Conservation (phyloP, 768 basidiomycete species). For the Kwoniella dejecticola region DNA sequence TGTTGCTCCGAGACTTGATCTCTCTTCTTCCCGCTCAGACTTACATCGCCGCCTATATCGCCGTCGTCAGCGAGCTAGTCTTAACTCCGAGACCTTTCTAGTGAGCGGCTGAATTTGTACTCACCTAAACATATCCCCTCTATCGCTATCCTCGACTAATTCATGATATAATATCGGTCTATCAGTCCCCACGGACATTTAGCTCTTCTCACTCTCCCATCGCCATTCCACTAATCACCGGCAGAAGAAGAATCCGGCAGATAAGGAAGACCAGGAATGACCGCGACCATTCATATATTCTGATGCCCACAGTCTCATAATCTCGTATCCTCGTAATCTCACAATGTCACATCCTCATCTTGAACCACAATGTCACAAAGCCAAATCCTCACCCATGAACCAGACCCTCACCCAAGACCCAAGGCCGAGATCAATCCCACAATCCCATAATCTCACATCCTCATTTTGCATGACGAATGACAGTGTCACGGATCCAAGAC, state of each 20-base stretch:
- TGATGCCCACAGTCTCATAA: too few relatives aligned
- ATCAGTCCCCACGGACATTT: background rate
- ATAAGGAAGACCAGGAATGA: too few relatives aligned
- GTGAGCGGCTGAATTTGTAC: too few relatives aligned
- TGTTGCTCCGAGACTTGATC: too few relatives aligned
- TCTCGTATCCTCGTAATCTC: too few relatives aligned
- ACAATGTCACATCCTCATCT: too few relatives aligned
- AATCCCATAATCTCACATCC: too few relatives aligned
- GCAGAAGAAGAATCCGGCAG: background rate
- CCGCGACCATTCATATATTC: too few relatives aligned
- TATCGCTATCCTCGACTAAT: conserved; percentile 69
- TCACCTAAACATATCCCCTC: conserved; percentile 72
- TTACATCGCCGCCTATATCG: conserved; percentile 69
- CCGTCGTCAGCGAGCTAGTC: conserved; percentile 11
- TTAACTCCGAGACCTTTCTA: too few relatives aligned
- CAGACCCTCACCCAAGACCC: too few relatives aligned
- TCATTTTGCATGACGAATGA: background rate
- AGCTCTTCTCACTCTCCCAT: background rate
- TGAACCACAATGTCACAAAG: background rate
- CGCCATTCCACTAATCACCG: background rate
- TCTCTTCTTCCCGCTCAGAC: too few relatives aligned
- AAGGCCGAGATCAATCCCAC: too few relatives aligned
- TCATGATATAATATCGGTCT: conserved; percentile 70
- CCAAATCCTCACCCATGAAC: background rate
- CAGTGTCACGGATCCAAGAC: background rate